These are phyloP conservation scores for Calvatia gigantea DNA, from an alignment of 768 basidiomycete species.

Conservation along the genomic window DNA sequence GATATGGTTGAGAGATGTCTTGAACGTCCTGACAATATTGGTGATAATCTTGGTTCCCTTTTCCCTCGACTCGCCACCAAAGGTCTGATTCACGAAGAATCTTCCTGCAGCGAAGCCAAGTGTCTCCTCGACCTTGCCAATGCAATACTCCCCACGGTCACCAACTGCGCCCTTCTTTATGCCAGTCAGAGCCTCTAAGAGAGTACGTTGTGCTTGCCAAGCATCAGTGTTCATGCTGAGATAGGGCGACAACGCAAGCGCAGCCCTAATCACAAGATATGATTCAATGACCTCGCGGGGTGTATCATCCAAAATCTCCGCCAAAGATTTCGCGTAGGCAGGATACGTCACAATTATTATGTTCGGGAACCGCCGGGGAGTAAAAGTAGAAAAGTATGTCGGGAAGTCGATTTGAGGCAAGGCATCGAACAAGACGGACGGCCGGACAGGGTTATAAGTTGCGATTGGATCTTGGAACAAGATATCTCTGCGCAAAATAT, in stretches of 20 bases:
- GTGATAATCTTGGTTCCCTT: conserved; percentile 83
- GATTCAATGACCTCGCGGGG: conserved; percentile 73
- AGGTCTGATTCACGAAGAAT: conserved; percentile 85
- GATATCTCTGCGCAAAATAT: conserved; percentile 44
- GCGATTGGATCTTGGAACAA: conserved; percentile 76
- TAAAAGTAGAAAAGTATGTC: conserved; percentile 84
- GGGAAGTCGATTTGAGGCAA: conserved; percentile 79
- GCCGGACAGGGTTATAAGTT: conserved; percentile 82
- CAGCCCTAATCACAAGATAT: conserved; percentile 81
- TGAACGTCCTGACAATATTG: conserved; percentile 75
- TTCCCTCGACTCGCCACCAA: conserved; percentile 71
- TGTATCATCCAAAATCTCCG: conserved; percentile 64
- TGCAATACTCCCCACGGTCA: conserved; percentile 83
- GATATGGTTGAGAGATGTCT: conserved; percentile 65
- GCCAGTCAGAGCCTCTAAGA: conserved; percentile 74
- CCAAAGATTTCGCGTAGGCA: conserved; percentile 65
- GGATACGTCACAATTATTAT: conserved; percentile 83
- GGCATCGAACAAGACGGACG: conserved; percentile 63
- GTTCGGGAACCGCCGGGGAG: conserved; percentile 70
- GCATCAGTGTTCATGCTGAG: conserved; percentile 75
- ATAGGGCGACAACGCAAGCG: conserved; percentile 61
- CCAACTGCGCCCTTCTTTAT: conserved; percentile 84
- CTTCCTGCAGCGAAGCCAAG: conserved; percentile 90
- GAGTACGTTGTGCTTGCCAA: conserved; percentile 68
- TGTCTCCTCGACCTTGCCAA: conserved; percentile 62